These are phyloP conservation scores for Podaxis sp. DNA, from an alignment of 768 basidiomycete species.

Conservation along the genomic window DNA sequence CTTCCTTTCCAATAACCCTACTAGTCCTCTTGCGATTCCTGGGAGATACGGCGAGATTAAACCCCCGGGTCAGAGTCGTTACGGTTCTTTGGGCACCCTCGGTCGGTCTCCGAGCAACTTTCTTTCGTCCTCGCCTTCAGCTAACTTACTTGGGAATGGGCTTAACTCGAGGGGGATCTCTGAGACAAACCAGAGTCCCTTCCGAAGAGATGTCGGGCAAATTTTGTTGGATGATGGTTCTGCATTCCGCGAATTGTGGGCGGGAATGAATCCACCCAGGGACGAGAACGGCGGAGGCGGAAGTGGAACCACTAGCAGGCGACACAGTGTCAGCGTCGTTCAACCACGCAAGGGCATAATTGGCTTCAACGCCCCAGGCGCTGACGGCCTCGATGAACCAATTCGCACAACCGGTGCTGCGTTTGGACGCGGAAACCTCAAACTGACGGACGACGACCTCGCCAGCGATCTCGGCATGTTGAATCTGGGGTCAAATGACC, in stretches of 20 bases:
- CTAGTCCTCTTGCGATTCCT: constrained; percentile 55
- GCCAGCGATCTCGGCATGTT: constrained; percentile 68
- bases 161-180: constrained; percentile 26
- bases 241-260: constrained; percentile 74
- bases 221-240: constrained; percentile 75
- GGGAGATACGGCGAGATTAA: constrained; percentile 57
- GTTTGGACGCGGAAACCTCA: constrained; percentile 55
- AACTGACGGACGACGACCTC: constrained; percentile 80
- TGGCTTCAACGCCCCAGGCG: constrained; percentile 65
- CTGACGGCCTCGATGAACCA: constrained; percentile 36
- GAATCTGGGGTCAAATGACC: constrained; percentile 49
- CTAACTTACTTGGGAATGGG: constrained; percentile 46
- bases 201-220: constrained; percentile 80
- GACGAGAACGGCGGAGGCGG: constrained; percentile 64
- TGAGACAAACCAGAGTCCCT: constrained; percentile 80
- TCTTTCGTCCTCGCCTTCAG: constrained; percentile 46
- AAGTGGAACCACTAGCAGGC: constrained; percentile 79
- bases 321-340: constrained; percentile 83
- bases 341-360: constrained; percentile 69
- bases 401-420: constrained; percentile 31
- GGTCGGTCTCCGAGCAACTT: constrained; percentile 58
- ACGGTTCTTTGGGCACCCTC: constrained; percentile 57
- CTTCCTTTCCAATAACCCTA: constrained; percentile 34
- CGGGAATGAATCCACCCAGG: constrained; percentile 61
- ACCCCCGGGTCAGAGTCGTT: constrained; percentile 62